Base-by-base conservation (phyloP, 257 asterid species). In the Solanum appendiculatum region DNA sequence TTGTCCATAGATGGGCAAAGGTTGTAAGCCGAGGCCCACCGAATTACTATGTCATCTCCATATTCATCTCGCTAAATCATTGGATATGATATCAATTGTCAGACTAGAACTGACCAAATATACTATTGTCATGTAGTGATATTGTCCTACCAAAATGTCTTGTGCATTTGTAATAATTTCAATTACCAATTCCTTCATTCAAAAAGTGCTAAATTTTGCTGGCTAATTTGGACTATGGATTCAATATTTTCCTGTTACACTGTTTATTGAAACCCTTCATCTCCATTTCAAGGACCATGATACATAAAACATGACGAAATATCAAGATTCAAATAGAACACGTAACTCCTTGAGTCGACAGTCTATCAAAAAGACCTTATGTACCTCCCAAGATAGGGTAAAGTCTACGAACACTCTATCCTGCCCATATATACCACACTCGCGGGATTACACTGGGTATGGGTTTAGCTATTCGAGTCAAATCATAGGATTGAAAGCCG, bases 401-500 rank as follows among this genome's bases (percentile, higher is more conserved):
- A 21, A 5, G 3, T 9, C 69, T 60, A 60, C 15, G 1, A 21
- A 60, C 11, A 23, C 31, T 23, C 31, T 60, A 9, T 0, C 15
- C 5, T 60, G 4, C 0, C 0, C 69, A 60, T n/a, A n/a, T n/a
- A n/a, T 0, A 23, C 1, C 0, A 9, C 1, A 60, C 69, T 60
- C 3, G 16, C 9, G 0, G 29, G 0, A 60, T 60, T 60, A 60
- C 16, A 60, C 3, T 0, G 29, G 15, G 16, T n/a, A n/a, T n/a
- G n/a, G n/a, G n/a, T n/a, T n/a, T n/a, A n/a, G n/a, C n/a, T n/a
- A n/a, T n/a, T n/a, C n/a, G n/a, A n/a, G n/a, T n/a, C n/a, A n/a
- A n/a, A n/a, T n/a, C n/a, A n/a, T n/a, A n/a, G n/a, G n/a, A n/a
- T n/a, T n/a, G n/a, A n/a, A n/a, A n/a, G n/a, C n/a, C n/a, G n/a